Evolutionary conservation across 345 rosid genomes (phyloP).

Genomic region (Brassica rapa): DNA sequence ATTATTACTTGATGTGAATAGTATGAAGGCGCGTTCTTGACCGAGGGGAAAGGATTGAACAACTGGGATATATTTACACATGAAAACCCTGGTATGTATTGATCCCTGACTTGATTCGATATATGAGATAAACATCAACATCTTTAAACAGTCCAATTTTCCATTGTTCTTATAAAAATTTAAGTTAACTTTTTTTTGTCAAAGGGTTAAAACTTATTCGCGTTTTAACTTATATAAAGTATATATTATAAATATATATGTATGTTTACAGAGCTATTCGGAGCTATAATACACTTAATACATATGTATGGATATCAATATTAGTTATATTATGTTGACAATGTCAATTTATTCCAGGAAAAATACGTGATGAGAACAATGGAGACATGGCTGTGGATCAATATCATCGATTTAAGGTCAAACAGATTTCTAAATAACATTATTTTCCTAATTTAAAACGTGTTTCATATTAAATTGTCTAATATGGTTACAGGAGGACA

Average conservation of each 20-base stretch:
- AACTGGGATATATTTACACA: conserved; percentile 61
- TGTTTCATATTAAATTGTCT: background rate
- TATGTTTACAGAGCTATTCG: background rate
- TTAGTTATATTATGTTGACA: background rate
- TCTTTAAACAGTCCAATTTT: too few relatives aligned
- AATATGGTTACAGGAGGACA: conserved; percentile 56
- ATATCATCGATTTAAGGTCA: conserved; percentile 37
- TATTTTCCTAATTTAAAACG: background rate
- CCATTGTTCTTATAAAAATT: too few relatives aligned
- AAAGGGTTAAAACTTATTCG: too few relatives aligned
- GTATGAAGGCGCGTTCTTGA: conserved; percentile 59
- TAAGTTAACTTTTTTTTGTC: too few relatives aligned
- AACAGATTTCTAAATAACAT: background rate
- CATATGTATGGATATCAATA: background rate
- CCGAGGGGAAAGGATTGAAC: conserved; percentile 60
- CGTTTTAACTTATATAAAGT: background rate
- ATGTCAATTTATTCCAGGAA: conserved; percentile 26
- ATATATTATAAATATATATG: background rate
- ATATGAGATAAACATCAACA: background rate
- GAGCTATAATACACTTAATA: too few relatives aligned
- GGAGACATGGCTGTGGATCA: conserved; percentile 44
- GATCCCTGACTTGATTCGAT: background rate
- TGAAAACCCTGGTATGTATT: conserved; percentile 31
- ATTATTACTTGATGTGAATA: conserved; percentile 17
- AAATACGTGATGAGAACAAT: conserved; percentile 37